Conservation (phyloP, 1,284 basidiomycete species). For the Hemileia vastatrix region DNA sequence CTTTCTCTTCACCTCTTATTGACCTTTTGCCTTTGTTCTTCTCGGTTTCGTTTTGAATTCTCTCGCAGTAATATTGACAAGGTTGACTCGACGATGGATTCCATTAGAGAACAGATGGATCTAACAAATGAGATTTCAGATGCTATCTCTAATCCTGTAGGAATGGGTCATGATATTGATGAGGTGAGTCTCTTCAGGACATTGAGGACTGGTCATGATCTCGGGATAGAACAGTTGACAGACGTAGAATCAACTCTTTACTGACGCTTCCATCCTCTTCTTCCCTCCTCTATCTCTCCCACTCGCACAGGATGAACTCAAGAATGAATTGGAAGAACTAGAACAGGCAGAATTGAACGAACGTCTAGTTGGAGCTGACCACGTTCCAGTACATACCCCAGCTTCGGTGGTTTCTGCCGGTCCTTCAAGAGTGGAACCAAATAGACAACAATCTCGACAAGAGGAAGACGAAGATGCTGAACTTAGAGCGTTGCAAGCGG, state of each 20-base stretch:
- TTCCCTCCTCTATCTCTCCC: conserved; percentile 16
- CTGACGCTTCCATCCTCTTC: too few species aligned
- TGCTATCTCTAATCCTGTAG: conserved; percentile 70
- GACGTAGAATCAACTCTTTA: too few species aligned
- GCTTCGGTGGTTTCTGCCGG: too few species aligned
- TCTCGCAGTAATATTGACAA: conserved; percentile 66
- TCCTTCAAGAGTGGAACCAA: conserved; percentile 33
- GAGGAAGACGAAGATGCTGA: conserved; percentile 90
- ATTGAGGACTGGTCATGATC: too few species aligned
- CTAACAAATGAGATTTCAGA: conserved; percentile 89
- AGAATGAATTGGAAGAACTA: conserved; percentile 71
- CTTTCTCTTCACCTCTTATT: too few species aligned
- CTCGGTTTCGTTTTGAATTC: too few species aligned
- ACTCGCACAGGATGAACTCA: conserved; percentile 61
- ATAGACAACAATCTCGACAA: conserved; percentile 47
- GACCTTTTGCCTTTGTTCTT: neutral
- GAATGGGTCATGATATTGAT: conserved; percentile 59
- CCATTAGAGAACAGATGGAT: conserved; percentile 83
- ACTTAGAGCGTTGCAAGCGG: conserved; percentile 80
- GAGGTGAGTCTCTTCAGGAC: too few species aligned
- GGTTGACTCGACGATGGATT: conserved; percentile 83
- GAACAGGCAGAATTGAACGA: conserved; percentile 87
- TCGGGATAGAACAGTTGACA: too few species aligned
- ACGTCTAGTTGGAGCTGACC: conserved; percentile 74
- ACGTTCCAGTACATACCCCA: conserved; percentile 77